A percentile compares a stretch with the other conserved stretches of the same genome.
phyloP scores from a whole-genome alignment of 2,329 filamentous ascomycete genomes.

The Fusarium irregulare region DNA sequence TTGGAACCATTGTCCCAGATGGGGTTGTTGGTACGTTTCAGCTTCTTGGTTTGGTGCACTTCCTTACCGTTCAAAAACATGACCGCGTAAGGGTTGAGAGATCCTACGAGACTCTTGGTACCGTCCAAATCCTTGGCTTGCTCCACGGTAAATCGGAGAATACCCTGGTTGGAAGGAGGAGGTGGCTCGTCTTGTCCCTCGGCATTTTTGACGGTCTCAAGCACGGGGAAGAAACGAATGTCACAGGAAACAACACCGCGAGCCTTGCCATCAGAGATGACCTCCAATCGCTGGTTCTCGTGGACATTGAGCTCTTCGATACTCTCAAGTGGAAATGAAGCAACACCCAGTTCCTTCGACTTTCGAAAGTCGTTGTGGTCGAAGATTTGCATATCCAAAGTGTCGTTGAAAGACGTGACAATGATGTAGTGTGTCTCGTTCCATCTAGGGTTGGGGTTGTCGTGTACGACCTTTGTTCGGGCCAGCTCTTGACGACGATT shows the following conservation, averaged over 20 bases:
- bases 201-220: conserved; percentile 76
- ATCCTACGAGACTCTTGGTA: conserved; percentile 89
- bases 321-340: conserved; percentile 85
- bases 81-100: conserved; percentile 89
- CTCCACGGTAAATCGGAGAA: conserved; percentile 91
- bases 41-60: conserved; percentile 87
- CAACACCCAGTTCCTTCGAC: conserved; percentile 91
- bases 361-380: conserved; percentile 98
- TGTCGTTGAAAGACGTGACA: conserved; percentile 88
- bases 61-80: conserved; percentile 93
- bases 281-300: conserved; percentile 86
- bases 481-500: conserved; percentile 85
- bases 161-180: conserved; percentile 92
- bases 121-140: conserved; percentile 96
- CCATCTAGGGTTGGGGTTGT: conserved; percentile 90
- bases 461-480: conserved; percentile 86
- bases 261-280: conserved; percentile 84
- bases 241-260: conserved; percentile 85
- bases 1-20: conserved; percentile 95
- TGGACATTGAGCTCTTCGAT: conserved; percentile 81
- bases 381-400: conserved; percentile 84
- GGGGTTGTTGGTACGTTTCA: conserved; percentile 97
- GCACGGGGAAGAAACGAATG: conserved; percentile 93
- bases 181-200: conserved; percentile 84
- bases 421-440: conserved; percentile 98